Conservation (phyloP, 495 filamentous ascomycete species). For the Jackrogersella multiformis region DNA sequence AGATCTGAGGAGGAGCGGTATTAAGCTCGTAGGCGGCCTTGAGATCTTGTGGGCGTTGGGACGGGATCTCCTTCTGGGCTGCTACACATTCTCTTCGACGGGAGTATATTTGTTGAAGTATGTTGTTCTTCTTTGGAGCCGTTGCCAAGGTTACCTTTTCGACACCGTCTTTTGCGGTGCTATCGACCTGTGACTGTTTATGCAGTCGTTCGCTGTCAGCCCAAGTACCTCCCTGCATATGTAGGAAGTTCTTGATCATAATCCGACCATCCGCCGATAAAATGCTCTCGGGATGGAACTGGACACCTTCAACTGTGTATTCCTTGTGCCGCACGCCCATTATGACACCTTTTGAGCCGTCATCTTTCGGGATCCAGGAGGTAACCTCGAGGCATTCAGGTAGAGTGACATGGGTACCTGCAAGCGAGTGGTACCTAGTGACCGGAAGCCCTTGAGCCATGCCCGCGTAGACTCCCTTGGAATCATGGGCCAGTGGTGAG, state of each 20-base stretch:
- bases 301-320: conserved; percentile 88
- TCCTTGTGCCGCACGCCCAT: conserved; percentile 97
- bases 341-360: conserved; percentile 77
- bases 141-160: conserved; percentile 38
- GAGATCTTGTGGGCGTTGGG: conserved; percentile 83
- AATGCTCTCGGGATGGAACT: conserved; percentile 98
- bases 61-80: conserved; percentile 86
- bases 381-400: conserved; percentile 88
- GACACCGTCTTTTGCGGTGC: conserved; percentile 28
- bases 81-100: conserved; percentile 80
- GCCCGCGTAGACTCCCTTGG: conserved; percentile 83
- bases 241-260: conserved; percentile 93
- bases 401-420: conserved; percentile 88
- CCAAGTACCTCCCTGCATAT: conserved; percentile 90
- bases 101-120: conserved; percentile 90
- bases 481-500: conserved; percentile 85
- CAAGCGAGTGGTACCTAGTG: conserved; percentile 95
- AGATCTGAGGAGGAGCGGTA: conserved; percentile 84
- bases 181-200: conserved; percentile 48
- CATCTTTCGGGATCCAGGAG: conserved; percentile 82
- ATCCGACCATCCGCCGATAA: conserved; percentile 84
- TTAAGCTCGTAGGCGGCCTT: conserved; percentile 85
- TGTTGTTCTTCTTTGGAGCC: conserved; percentile 74
- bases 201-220: conserved; percentile 71
- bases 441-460: conserved; percentile 82